phyloP scores from a whole-genome alignment of 2,329 filamentous ascomycete species.

The Davidsoniella virescens region DNA sequence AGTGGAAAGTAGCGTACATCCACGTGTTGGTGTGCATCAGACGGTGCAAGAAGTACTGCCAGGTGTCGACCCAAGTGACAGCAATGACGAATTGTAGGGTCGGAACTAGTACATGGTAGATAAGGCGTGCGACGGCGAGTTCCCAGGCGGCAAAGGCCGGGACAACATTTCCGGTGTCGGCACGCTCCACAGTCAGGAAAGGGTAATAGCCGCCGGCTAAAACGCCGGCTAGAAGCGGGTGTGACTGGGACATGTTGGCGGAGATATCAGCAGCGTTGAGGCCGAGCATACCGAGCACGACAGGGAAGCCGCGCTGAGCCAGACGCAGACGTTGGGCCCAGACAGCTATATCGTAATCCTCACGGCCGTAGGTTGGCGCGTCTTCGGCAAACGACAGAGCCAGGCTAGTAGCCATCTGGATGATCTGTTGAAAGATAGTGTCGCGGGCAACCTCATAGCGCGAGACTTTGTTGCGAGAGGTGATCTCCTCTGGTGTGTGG shows the following conservation, averaged over 20 bases:
- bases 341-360: slow-evolving; percentile 72
- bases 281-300: slow-evolving; percentile 53
- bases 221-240: slow-evolving; percentile 59
- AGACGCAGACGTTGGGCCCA: slow-evolving; percentile 76
- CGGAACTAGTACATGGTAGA: slow-evolving; percentile 70
- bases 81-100: slow-evolving; percentile 60
- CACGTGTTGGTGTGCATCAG: slow-evolving; percentile 96
- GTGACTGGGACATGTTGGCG: slow-evolving; percentile 52
- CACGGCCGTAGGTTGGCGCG: slow-evolving; percentile 56
- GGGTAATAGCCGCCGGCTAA: slow-evolving; percentile 73
- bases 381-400: slow-evolving; percentile 57
- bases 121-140: slow-evolving; percentile 50
- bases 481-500: slow-evolving; percentile 84
- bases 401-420: slow-evolving; percentile 62
- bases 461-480: slow-evolving; percentile 72
- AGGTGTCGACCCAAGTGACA: slow-evolving; percentile 71
- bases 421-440: slow-evolving; percentile 78
- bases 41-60: slow-evolving; percentile 96
- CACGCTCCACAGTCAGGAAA: slow-evolving; percentile 43
- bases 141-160: slow-evolving; percentile 79
- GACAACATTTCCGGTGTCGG: slow-evolving; percentile 35
- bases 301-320: slow-evolving; percentile 62
- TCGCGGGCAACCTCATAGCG: slow-evolving; percentile 77
- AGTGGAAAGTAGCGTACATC: slow-evolving; percentile 90
- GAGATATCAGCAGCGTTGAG: slow-evolving; percentile 62